phyloP scores from a whole-genome alignment of 2,329 filamentous ascomycete species.

The Coleophoma crateriformis region DNA sequence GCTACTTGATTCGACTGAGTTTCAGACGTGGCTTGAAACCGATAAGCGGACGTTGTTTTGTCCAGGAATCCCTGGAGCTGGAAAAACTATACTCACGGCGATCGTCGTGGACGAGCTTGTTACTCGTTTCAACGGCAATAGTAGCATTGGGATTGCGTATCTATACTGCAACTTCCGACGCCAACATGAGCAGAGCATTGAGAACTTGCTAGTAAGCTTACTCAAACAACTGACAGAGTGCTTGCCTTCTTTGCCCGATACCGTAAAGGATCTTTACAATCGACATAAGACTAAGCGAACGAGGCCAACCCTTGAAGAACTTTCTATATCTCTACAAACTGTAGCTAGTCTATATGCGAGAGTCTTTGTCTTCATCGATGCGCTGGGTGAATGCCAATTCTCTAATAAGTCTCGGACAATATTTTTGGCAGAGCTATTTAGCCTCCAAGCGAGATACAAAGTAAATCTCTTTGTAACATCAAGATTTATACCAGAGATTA shows the following conservation, averaged over 20 bases:
- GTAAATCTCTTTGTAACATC: conserved; percentile 27
- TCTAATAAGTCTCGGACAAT: conserved; percentile 1
- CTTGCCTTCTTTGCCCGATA: conserved; percentile 6
- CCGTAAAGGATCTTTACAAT: conserved; percentile 19
- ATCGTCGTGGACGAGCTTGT: conserved; percentile 35
- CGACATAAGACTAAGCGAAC: conserved; percentile 14
- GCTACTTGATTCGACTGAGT: conserved; percentile 7
- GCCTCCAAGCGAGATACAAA: conserved; percentile 9
- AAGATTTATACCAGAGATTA: conserved; percentile 20
- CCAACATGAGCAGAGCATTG: conserved; percentile 18
- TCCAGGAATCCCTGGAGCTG: conserved; percentile 32
- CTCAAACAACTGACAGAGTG: conserved; percentile 25
- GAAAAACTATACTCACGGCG: conserved; percentile 40
- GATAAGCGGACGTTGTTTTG: not conserved
- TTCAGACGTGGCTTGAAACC: conserved; percentile 3
- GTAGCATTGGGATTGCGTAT: conserved; percentile 22
- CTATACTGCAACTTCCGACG: conserved; percentile 27
- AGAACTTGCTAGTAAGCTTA: conserved; percentile 22
- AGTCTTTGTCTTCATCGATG: conserved; percentile 14
- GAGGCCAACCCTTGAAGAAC: conserved; percentile 16
- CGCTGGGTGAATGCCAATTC: conserved; percentile 13
- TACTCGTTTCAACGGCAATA: conserved; percentile 12
- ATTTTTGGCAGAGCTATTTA: conserved; percentile 23
- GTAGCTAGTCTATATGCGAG: conserved; percentile 14
- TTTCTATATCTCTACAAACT: conserved; percentile 11